phyloP scores from a whole-genome alignment of 176 grass and related monocot species.

The Cocos nucifera region DNA sequence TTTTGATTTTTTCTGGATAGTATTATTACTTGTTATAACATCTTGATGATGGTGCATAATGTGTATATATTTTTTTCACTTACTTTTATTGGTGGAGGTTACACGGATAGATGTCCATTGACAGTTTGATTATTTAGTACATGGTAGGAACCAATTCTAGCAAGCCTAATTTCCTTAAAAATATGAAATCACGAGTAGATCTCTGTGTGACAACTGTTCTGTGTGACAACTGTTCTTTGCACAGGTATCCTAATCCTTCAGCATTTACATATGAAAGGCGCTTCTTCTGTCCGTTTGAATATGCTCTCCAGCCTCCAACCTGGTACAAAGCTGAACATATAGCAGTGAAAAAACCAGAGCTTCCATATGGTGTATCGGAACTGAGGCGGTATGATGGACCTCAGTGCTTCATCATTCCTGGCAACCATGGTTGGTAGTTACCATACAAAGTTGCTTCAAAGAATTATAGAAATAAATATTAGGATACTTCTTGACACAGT shows the following conservation, averaged over 20 bases:
- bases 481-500: too few species aligned
- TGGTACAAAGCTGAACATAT: conserved; percentile 86
- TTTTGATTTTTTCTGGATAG: too few species aligned
- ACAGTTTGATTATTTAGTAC: too few species aligned
- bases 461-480: too few species aligned
- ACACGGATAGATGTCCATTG: conserved; percentile 22
- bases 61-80: too few species aligned
- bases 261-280: conserved; percentile 85
- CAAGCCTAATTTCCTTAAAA: too few species aligned
- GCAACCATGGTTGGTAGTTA: conserved; percentile 73
- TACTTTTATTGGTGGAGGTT: conserved; percentile 52
- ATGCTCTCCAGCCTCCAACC: conserved; percentile 87
- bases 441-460: background rate
- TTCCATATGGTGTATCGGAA: conserved; percentile 76
- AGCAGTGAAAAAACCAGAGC: conserved; percentile 86
- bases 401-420: conserved; percentile 94
- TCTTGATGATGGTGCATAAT: too few species aligned
- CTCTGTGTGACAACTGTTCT: background rate
- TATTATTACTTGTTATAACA: too few species aligned
- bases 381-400: conserved; percentile 61
- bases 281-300: conserved; percentile 89
- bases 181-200: too few species aligned
- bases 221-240: background rate
- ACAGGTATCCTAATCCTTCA: conserved; percentile 92
- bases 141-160: too few species aligned